These are phyloP conservation scores for Hondaea fermentalgiana DNA, from an alignment of 108 stramenopile species.

Conservation along the genomic window DNA sequence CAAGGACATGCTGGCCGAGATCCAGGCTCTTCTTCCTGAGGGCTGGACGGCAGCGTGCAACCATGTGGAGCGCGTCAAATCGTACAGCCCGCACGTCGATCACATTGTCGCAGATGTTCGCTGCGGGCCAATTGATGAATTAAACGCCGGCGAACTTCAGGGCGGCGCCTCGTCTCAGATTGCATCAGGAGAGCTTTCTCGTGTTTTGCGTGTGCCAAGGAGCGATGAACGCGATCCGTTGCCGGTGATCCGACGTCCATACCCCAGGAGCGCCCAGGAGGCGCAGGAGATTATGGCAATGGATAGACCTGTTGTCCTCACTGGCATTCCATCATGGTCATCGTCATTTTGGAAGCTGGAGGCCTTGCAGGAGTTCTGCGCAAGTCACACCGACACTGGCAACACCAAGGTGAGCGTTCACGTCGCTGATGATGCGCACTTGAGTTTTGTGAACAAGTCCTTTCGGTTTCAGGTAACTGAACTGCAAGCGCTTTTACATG, in stretches of 20 bases:
- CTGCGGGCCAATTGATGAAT: not conserved
- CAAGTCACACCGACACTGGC: not conserved
- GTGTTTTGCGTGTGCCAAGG: not conserved
- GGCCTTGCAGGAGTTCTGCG: not conserved
- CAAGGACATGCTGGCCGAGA: conserved; percentile 5
- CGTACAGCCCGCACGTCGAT: conserved; percentile 52
- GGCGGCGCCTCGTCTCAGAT: too few species aligned
- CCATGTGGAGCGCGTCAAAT: conserved; percentile 77
- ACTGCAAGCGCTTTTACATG: not conserved
- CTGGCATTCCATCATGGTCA: not conserved
- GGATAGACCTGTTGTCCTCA: not conserved
- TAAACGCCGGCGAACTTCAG: not conserved
- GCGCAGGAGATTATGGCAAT: not conserved
- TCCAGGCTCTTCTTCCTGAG: not conserved
- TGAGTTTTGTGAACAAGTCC: not conserved
- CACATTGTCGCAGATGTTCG: conserved; percentile 36
- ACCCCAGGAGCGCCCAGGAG: not conserved
- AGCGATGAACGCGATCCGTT: not conserved
- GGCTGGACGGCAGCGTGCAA: conserved; percentile 58
- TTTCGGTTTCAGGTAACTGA: not conserved
- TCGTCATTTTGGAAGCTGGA: not conserved
- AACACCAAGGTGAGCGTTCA: not conserved
- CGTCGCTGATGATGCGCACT: not conserved
- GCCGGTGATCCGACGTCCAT: not conserved
- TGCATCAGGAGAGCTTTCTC: not conserved